A percentile compares a stretch with the other conserved stretches of the same genome.
Conservation (phyloP, 2,329 filamentous ascomycete genomes). For the Myriangium duriaei region DNA sequence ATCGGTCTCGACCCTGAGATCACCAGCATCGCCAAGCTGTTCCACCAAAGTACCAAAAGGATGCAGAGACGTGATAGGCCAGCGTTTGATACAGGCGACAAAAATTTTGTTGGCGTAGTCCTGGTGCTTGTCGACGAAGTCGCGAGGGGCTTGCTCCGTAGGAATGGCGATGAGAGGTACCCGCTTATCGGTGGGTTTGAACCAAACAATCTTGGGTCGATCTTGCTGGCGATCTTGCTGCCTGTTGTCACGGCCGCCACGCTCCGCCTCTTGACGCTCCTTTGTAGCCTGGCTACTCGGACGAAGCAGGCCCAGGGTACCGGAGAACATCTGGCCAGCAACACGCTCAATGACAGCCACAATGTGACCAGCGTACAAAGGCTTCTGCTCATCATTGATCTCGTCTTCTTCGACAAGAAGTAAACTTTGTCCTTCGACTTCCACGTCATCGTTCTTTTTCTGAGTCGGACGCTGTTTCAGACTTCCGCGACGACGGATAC, state of each 20-base stretch:
- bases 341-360: conserved; percentile 96
- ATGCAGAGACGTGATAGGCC: conserved; percentile 98
- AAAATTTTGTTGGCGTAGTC: conserved; percentile 97
- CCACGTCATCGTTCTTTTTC: conserved; percentile 99
- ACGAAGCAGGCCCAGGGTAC: conserved; percentile 77
- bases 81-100: conserved; percentile 97
- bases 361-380: conserved; percentile 90
- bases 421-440: conserved; percentile 94
- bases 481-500: conserved; percentile 84
- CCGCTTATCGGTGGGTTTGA: conserved; percentile 98
- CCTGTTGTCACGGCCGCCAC: conserved; percentile 69
- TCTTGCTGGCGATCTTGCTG: conserved; percentile 70
- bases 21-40: conserved; percentile 92
- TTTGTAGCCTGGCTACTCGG: conserved; percentile 98
- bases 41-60: conserved; percentile 96
- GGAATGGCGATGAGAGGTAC: conserved; percentile 96
- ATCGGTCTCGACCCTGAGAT: conserved; percentile 95
- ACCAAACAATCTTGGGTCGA: conserved; percentile 99
- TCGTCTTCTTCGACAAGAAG: conserved; percentile 96
- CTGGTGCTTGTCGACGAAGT: conserved; percentile 97
- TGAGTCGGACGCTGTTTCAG: conserved; percentile 92
- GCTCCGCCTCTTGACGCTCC: conserved; percentile 97
- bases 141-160: conserved; percentile 90
- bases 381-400: conserved; percentile 96
- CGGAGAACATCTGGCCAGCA: conserved; percentile 97